Evolutionary conservation across 2,329 filamentous ascomycete genomes (phyloP).

Genomic region (Fusarium hainanense): DNA sequence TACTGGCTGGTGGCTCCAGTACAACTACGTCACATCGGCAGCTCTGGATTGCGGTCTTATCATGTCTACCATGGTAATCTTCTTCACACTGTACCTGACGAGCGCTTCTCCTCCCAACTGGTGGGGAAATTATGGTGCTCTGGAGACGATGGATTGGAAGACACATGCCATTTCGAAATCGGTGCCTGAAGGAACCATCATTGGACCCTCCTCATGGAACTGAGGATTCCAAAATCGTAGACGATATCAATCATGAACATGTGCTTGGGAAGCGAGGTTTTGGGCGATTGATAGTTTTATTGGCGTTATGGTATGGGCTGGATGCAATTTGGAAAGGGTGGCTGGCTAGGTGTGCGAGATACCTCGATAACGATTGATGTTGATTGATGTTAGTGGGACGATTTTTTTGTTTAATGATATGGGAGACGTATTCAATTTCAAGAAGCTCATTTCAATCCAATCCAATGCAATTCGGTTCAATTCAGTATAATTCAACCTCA

Average conservation of each 20-base stretch:
- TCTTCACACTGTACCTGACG: constrained; percentile 74
- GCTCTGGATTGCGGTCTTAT: constrained; percentile 76
- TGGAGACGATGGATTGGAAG: constrained; percentile 60
- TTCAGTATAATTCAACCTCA: not conserved
- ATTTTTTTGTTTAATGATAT: not conserved
- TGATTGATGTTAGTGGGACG: constrained; percentile 11
- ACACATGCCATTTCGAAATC: constrained; percentile 57
- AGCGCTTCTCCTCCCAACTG: constrained; percentile 66
- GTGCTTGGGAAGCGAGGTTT: constrained; percentile 24
- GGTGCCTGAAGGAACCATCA: constrained; percentile 58
- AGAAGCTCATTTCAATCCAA: not conserved
- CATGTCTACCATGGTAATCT: constrained; percentile 74
- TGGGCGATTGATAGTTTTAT: constrained; percentile 17
- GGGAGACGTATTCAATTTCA: not conserved
- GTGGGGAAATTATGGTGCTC: constrained; percentile 67
- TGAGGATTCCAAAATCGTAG: constrained; percentile 34
- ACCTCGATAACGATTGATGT: constrained; percentile 46
- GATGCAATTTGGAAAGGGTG: constrained; percentile 30
- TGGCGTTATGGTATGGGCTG: constrained; percentile 38
- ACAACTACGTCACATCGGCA: constrained; percentile 80
- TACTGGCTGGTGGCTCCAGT: constrained; percentile 80
- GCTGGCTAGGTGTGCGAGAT: constrained; percentile 37
- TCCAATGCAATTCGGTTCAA: not conserved
- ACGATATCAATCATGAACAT: constrained; percentile 4
- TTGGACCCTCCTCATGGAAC: constrained; percentile 64